phyloP scores from a whole-genome alignment of 1,284 basidiomycete species.

The Trichosporon ovoides region DNA sequence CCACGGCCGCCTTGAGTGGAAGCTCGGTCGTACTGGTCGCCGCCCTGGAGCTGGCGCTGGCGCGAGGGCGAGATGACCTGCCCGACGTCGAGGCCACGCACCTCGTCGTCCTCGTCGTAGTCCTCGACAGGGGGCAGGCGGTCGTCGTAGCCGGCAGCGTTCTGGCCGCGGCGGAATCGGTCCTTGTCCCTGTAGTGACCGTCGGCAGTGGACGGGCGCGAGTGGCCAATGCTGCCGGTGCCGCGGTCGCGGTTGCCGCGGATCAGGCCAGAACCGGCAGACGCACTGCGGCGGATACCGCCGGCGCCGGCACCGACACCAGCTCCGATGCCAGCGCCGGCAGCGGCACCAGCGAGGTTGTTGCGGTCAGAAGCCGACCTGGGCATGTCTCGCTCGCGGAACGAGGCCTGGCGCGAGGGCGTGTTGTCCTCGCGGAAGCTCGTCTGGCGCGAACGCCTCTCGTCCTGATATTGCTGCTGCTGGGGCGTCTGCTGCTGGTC shows the following conservation, averaged over 20 bases:
- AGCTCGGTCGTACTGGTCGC: conserved; percentile 14
- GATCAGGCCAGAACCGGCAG: background rate
- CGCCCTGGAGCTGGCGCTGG: conserved; percentile 38
- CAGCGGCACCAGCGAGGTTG: background rate
- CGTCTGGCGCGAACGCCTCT: background rate
- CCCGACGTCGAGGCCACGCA: conserved; percentile 24
- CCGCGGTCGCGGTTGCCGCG: conserved; percentile 1
- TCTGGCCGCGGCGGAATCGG: conserved; percentile 1
- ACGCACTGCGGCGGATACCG: background rate
- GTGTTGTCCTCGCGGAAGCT: background rate
- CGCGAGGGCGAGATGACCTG: conserved; percentile 28
- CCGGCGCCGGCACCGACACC: conserved; percentile 9
- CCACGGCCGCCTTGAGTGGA: conserved; percentile 7
- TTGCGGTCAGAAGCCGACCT: background rate
- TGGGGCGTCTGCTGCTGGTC: no score
- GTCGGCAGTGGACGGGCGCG: conserved; percentile 7
- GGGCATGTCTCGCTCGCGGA: background rate
- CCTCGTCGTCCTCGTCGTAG: conserved; percentile 12
- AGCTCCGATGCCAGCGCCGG: conserved; percentile 5
- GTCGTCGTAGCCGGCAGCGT: conserved; percentile 3
- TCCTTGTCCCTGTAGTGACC: background rate
- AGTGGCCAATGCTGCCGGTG: background rate
- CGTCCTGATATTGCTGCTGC: background rate
- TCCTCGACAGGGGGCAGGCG: conserved; percentile 19
- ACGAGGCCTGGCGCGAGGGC: background rate